These are phyloP conservation scores for Moringa oleifera DNA, from an alignment of 345 rosid genomes.

Conservation along the genomic window DNA sequence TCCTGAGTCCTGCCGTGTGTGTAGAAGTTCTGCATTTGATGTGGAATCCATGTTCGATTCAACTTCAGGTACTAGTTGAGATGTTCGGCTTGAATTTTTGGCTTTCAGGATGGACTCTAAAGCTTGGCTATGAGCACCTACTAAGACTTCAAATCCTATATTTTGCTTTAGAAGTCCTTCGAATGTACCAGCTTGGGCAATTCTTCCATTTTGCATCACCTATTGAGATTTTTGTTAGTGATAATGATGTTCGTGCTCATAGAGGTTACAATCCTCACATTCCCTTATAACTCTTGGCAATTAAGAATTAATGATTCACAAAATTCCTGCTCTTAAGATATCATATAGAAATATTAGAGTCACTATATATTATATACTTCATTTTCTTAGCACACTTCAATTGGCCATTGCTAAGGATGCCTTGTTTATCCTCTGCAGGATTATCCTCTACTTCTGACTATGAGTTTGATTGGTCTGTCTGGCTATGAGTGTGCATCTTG, in stretches of 20 bases:
- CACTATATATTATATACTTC: neutral
- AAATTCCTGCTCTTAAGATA: neutral
- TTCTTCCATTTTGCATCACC: slow-evolving; percentile 94
- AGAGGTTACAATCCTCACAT: too few species aligned
- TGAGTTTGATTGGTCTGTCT: neutral
- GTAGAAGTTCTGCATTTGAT: slow-evolving; percentile 30
- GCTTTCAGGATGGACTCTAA: slow-evolving; percentile 60
- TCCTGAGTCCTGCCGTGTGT: slow-evolving; percentile 41
- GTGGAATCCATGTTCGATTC: slow-evolving; percentile 33
- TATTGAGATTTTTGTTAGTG: slow-evolving; percentile 22
- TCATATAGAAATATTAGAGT: neutral
- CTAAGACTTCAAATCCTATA: slow-evolving; percentile 81
- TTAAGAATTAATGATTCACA: neutral
- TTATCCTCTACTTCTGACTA: neutral
- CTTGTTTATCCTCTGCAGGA: neutral
- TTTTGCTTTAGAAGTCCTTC: slow-evolving; percentile 68
- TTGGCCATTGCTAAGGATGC: neutral
- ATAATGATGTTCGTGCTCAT: neutral
- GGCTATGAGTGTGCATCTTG: neutral
- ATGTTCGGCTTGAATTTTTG: slow-evolving; percentile 49
- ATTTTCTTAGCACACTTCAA: neutral
- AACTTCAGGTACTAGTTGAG: slow-evolving; percentile 25
- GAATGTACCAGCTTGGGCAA: slow-evolving; percentile 75
- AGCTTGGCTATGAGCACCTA: slow-evolving; percentile 87
- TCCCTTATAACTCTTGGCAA: neutral